Evolutionary conservation across 257 asterid species (phyloP), one percentile per base, ranked within the genome.

Genomic region (Lavandula angustifolia): DNA sequence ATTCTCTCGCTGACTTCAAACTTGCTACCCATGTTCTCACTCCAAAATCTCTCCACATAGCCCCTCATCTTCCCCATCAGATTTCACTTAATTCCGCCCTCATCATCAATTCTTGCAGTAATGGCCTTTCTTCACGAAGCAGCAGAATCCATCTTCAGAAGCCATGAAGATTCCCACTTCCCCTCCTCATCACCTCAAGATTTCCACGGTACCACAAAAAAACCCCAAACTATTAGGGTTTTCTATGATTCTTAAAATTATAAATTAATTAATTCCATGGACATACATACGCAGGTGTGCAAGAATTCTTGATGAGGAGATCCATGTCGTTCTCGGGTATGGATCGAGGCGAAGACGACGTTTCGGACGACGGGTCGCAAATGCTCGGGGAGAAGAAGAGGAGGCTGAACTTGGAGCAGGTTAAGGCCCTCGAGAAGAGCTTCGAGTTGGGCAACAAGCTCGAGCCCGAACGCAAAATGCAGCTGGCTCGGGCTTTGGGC

Each of bases 381-480:
- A 61, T 78, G 80, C 81, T 91, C 0, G 96, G 98, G 13, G 98
- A 91, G 65, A 91, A 88, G 81, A 91, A 91, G 77, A 74, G 88
- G 79, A 65, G 98, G 63, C 73, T 91, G 60, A 88, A 72, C 64
- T n/a, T 78, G 71, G 98, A 91, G 42, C 98, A 88, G 66, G 98
- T 91, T 49, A 83, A 76, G 75, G 96, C 92, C 49, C 67, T 91
- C n/a, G 98, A 91, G 62, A 91, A 85, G 76, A 88, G 95, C 79
- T 91, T 86, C 46, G 98, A 91, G 17, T 38, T 79, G 31, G 92
- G 89, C 0, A 91, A 79, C 76, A 91, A 88, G 44, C 78, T 88
- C 9, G 98, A 91, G 54, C 98, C 94, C 0, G 94, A 91, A 71
- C 80, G 95, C 70, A 91, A 88, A 75, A 70, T 83, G 79, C 88